Base-by-base conservation (phyloP, 768 basidiomycete species). In the Kwoniella sp. region DNA sequence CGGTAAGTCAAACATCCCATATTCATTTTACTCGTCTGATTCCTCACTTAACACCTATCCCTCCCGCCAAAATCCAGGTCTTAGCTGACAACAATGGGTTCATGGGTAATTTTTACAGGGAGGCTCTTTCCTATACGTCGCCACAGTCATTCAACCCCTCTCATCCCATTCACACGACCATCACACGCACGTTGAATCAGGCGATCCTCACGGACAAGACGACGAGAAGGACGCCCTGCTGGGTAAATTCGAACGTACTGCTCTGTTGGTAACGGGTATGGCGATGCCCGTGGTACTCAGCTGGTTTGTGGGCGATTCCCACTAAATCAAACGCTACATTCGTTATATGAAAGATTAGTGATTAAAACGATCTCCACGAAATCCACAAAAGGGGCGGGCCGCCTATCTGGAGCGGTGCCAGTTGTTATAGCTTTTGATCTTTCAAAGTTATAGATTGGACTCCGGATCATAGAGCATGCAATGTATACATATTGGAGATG, bases 51-150 rank as follows among this genome's bases (percentile, higher is more conserved):
- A n/a, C n/a, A n/a, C n/a, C n/a, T n/a, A n/a, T n/a, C n/a, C n/a
- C n/a, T n/a, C n/a, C n/a, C n/a, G n/a, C n/a, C n/a, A n/a, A n/a
- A n/a, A n/a, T n/a, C n/a, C n/a, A n/a, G n/a, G n/a, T n/a, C n/a
- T n/a, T n/a, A n/a, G n/a, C n/a, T n/a, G n/a, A n/a, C n/a, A n/a
- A n/a, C n/a, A n/a, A n/a, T n/a, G n/a, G n/a, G n/a, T n/a, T 33
- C 33, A 29, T 33, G n/a, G n/a, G n/a, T 53, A 50, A 46, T 10
- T 8, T n/a, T 26, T 29, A 47, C 58, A 93, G 91, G 93, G 91
- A 49, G 93, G 93, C 9, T 92, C 91, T 2, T 96, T 96, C 81
- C 83, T 97, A 40, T 96, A 95, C 74, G 94, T 97, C 9, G 92
- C 93, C 0, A 92, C 92, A 1, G 88, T 91, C 44, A 83, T 92